phyloP scores from a whole-genome alignment of 1,284 basidiomycete species.

The Tetrapyrgos nigripes region DNA sequence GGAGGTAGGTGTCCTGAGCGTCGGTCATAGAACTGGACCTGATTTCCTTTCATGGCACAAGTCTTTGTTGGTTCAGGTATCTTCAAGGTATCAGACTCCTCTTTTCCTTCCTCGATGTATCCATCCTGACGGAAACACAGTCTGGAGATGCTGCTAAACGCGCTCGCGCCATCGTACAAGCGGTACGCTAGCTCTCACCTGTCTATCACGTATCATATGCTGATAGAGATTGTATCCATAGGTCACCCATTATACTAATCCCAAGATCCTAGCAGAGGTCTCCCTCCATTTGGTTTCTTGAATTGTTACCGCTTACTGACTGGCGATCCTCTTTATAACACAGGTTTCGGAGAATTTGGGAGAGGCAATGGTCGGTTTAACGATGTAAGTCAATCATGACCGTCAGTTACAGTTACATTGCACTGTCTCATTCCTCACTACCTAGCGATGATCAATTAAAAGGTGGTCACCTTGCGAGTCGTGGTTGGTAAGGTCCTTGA shows the following conservation, averaged over 20 bases:
- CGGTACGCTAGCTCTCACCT: constrained; percentile 59
- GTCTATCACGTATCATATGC: constrained; percentile 2
- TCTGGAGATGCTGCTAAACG: constrained; percentile 95
- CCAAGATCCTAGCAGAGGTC: constrained; percentile 83
- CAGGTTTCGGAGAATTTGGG: constrained; percentile 91
- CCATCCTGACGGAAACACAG: constrained; percentile 41
- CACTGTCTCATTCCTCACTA: constrained; percentile 9
- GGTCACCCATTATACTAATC: constrained; percentile 97
- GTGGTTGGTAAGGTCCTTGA: constrained; percentile 47
- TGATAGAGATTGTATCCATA: constrained; percentile 29
- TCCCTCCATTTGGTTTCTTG: constrained; percentile 14
- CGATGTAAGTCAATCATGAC: constrained; percentile 72
- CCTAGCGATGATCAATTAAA: constrained; percentile 65
- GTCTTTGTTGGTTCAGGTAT: constrained; percentile 96
- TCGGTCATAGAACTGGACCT: constrained; percentile 21
- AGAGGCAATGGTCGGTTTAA: constrained; percentile 92
- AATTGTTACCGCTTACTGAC: not conserved
- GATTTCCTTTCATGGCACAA: constrained; percentile 32
- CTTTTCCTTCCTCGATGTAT: not conserved
- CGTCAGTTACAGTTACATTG: not conserved
- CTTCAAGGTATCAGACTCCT: constrained; percentile 72
- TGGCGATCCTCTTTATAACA: constrained; percentile 13
- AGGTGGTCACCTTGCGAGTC: constrained; percentile 62
- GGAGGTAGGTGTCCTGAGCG: constrained; percentile 67
- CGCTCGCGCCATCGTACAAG: constrained; percentile 97